Evolutionary conservation across 1,284 basidiomycete genomes (phyloP).

Genomic region (Leccinum insigne): DNA sequence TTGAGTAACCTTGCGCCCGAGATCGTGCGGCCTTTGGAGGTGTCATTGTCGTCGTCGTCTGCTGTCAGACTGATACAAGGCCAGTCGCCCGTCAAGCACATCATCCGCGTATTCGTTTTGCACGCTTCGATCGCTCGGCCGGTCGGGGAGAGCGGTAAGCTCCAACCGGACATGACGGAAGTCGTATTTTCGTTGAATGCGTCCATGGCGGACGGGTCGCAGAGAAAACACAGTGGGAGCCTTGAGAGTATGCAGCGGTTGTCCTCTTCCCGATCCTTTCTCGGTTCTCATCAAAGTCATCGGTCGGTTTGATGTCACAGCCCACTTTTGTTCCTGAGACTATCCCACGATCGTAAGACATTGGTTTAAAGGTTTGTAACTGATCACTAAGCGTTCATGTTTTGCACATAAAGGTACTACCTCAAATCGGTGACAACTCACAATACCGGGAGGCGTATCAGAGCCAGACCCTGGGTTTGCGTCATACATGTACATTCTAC

Average conservation of each 20-base stretch:
- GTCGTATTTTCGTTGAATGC: constrained; percentile 80
- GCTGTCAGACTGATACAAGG: background rate
- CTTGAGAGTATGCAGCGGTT: constrained; percentile 78
- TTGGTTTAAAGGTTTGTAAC: too few relatives aligned
- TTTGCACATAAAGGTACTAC: too few relatives aligned
- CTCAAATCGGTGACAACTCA: too few relatives aligned
- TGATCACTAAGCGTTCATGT: too few relatives aligned
- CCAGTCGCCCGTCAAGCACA: constrained; percentile 74
- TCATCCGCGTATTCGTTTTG: constrained; percentile 83
- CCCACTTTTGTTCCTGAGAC: constrained; percentile 75
- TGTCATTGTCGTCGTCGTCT: constrained; percentile 2
- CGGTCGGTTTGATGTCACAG: constrained; percentile 38
- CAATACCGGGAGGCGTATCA: too few relatives aligned
- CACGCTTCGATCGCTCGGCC: constrained; percentile 90
- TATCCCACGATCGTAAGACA: too few relatives aligned
- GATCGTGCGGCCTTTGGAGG: constrained; percentile 67
- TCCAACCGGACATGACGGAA: too few relatives aligned
- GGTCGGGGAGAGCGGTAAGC: constrained; percentile 64
- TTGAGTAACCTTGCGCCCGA: constrained; percentile 75
- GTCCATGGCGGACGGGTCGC: constrained; percentile 64
- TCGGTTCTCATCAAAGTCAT: background rate
- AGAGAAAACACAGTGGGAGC: constrained; percentile 52
- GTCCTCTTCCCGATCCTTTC: background rate
- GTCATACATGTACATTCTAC: too few relatives aligned
- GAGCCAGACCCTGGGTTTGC: too few relatives aligned